Evolutionary conservation across 2,329 filamentous ascomycete species (phyloP).

Genomic region (Aspergillus sp.): DNA sequence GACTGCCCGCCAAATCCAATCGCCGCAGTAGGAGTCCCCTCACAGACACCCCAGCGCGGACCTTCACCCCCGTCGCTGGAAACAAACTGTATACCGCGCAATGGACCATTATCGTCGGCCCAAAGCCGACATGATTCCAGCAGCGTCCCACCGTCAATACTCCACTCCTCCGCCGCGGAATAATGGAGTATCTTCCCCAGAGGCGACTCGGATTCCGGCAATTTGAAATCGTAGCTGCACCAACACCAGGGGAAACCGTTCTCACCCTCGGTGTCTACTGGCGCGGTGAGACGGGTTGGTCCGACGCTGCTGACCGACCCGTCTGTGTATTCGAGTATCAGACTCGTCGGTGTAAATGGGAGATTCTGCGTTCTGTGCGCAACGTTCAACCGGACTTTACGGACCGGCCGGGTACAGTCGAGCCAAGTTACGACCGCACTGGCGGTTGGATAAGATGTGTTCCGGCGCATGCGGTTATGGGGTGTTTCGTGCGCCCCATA

Average conservation of each 20-base stretch:
- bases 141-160: background rate
- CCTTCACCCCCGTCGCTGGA: background rate
- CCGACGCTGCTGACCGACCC: background rate
- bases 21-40: background rate
- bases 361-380: background rate
- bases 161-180: background rate
- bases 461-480: background rate
- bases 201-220: background rate
- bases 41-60: background rate
- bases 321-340: background rate
- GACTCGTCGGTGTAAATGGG: background rate
- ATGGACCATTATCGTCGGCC: background rate
- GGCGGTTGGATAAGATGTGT: background rate
- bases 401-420: background rate
- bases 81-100: background rate
- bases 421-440: background rate
- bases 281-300: background rate
- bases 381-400: background rate
- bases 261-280: background rate
- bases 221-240: background rate
- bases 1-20: background rate
- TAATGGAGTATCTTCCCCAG: background rate
- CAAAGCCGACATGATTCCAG: background rate
- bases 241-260: background rate
- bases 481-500: background rate